Evolutionary conservation across 108 stramenopile species (phyloP), one percentile per base, ranked within the genome.

Genomic region (Fragilariopsis cylindrus): DNA sequence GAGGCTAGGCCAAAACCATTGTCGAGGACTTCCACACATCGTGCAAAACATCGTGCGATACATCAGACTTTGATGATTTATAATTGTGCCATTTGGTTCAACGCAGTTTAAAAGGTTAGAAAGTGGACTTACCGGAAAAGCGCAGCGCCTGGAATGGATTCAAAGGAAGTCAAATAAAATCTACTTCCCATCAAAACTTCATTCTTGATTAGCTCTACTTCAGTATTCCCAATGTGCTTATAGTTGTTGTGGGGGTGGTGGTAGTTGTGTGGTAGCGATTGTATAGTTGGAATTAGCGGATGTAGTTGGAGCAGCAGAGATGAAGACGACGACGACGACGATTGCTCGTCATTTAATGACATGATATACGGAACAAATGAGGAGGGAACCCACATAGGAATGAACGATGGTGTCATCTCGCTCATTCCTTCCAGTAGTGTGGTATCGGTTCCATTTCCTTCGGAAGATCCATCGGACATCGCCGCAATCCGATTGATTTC

Each of bases 361-460:
- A 80, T 68, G 7, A 87, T 72, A 69, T 82, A 93, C 5, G 83
- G 80, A 46, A 89, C 67, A 21, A 90, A 68, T 1, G 85, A 70
- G 6, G 78, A 69, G 21, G 90, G 92, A 3, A 93, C 56, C 92
- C 92, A 93, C 45, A 78, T 9, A 5, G 92, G 90, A 30, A 88
- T 76, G 53, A 86, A 72, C n/a, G 81, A 57, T 2, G 88, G 64
- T 39, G 76, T 56, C 47, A 83, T 78, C 57, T 45, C 44, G 40
- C 52, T n/a, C 48, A 45, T 41, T 7, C 19, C 65, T 5, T 4
- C 49, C 45, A 12, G 9, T 72, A 83, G 81, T 30, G 68, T 21
- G 4, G 50, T 5, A 48, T 58, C 64, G 13, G 56, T 56, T 39
- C 75, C 74, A 7, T 44, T 44, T 6, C 58, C 74, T 49, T 21